phyloP scores from a whole-genome alignment of 1,284 basidiomycete species.

The Naganishia liquefaciens region DNA sequence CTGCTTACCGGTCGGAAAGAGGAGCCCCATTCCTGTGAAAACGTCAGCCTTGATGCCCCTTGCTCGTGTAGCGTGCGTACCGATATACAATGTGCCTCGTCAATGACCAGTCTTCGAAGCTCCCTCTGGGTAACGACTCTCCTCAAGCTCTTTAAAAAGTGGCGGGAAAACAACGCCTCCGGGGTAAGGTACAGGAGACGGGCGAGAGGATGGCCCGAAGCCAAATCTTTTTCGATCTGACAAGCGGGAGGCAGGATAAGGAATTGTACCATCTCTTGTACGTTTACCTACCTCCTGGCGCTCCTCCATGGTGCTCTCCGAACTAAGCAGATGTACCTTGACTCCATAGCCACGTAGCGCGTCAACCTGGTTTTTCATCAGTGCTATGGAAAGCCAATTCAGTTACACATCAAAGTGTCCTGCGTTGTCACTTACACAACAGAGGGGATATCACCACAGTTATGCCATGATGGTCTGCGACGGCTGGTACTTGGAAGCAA shows the following conservation, averaged over 20 bases:
- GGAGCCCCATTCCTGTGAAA: slow-evolving; percentile 74
- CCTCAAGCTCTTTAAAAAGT: slow-evolving; percentile 61
- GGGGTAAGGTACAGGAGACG: slow-evolving; percentile 78
- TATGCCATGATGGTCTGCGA: slow-evolving; percentile 68
- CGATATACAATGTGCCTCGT: slow-evolving; percentile 88
- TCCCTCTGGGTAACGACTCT: slow-evolving; percentile 60
- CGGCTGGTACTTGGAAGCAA: slow-evolving; percentile 83
- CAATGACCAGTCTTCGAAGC: slow-evolving; percentile 71
- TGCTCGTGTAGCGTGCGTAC: slow-evolving; percentile 53
- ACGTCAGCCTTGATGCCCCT: background rate
- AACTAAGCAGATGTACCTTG: slow-evolving; percentile 65
- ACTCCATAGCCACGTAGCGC: slow-evolving; percentile 63
- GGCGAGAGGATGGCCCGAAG: slow-evolving; percentile 62
- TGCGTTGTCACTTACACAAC: slow-evolving; percentile 59
- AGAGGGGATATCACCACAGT: slow-evolving; percentile 78
- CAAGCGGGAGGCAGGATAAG: background rate
- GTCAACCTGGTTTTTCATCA: slow-evolving; percentile 83
- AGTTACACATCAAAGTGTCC: background rate
- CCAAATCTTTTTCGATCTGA: slow-evolving; percentile 66
- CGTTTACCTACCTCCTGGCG: slow-evolving; percentile 58
- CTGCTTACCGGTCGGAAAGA: slow-evolving; percentile 63
- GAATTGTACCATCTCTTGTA: slow-evolving; percentile 2
- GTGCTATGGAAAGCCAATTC: slow-evolving; percentile 55
- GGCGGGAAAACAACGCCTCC: slow-evolving; percentile 65
- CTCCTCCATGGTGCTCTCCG: slow-evolving; percentile 63